Percentiles rank a stretch among this genome's conserved stretches.
Conservation (phyloP, 768 basidiomycete genomes). For the Obba rivulosa region DNA sequence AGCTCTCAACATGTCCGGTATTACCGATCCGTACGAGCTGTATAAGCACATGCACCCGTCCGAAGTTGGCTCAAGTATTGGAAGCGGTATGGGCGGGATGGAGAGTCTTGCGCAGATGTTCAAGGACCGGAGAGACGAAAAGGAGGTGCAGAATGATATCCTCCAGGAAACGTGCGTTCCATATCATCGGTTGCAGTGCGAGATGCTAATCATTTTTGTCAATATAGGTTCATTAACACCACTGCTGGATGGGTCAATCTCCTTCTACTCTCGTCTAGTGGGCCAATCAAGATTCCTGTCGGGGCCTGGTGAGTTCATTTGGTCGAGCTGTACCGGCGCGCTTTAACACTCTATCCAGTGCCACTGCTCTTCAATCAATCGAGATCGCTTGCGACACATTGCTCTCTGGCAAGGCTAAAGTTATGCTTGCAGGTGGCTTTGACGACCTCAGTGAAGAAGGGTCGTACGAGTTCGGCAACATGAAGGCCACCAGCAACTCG, state of each 20-base stretch:
- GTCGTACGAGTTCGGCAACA: conserved; percentile 98
- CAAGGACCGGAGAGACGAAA: conserved; percentile 97
- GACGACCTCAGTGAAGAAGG: conserved; percentile 98
- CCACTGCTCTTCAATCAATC: conserved; percentile 94
- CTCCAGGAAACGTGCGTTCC: conserved; percentile 89
- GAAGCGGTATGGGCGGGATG: conserved; percentile 97
- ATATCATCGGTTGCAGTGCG: background rate
- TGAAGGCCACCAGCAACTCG: conserved; percentile 98
- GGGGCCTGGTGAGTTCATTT: conserved; percentile 77
- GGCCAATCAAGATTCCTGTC: conserved; percentile 98
- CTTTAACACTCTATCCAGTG: conserved; percentile 39
- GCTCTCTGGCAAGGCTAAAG: conserved; percentile 92
- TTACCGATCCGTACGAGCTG: conserved; percentile 96
- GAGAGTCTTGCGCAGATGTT: conserved; percentile 94
- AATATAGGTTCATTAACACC: conserved; percentile 90
- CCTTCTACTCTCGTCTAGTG: conserved; percentile 89
- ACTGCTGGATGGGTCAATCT: conserved; percentile 98
- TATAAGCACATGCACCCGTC: conserved; percentile 97
- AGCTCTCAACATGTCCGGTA: conserved; percentile 93
- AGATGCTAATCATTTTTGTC: background rate
- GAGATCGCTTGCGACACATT: conserved; percentile 98
- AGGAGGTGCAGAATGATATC: conserved; percentile 97
- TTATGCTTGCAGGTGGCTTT: conserved; percentile 99
- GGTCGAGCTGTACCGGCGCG: background rate
- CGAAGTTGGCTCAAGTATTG: conserved; percentile 90